These are phyloP conservation scores for Xylariaceae sp. DNA, from an alignment of 2,329 filamentous ascomycete genomes.

Conservation along the genomic window DNA sequence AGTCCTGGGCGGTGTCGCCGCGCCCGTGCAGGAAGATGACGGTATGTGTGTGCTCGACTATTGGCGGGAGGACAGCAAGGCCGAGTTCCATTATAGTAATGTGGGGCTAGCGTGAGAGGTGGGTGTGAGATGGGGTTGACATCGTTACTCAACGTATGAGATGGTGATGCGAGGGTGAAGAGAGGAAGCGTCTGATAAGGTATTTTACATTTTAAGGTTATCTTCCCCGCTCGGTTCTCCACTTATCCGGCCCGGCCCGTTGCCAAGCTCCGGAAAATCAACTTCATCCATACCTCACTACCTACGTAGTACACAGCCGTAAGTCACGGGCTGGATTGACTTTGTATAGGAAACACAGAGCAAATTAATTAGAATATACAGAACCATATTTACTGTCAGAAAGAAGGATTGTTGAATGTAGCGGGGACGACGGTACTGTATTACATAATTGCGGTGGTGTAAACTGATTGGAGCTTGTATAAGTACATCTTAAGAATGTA, in stretches of 20 bases:
- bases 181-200: background rate
- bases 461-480: too few species aligned
- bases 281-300: too few species aligned
- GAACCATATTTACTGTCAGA: too few species aligned
- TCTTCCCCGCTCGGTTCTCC: background rate
- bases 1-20: slow-evolving; percentile 43
- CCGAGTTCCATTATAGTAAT: slow-evolving; percentile 23
- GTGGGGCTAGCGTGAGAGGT: background rate
- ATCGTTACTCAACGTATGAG: background rate
- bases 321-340: too few species aligned
- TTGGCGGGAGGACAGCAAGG: slow-evolving; percentile 20
- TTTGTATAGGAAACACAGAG: too few species aligned
- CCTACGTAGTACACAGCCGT: too few species aligned
- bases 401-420: too few species aligned
- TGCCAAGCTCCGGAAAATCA: slow-evolving; percentile 10
- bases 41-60: slow-evolving; percentile 46
- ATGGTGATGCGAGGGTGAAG: background rate
- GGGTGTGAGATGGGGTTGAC: background rate
- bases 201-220: background rate
- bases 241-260: slow-evolving; percentile 11
- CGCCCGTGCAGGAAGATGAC: slow-evolving; percentile 51
- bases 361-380: too few species aligned
- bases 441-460: too few species aligned
- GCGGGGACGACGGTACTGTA: too few species aligned
- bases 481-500: too few species aligned